Base-by-base conservation (phyloP, 2,329 filamentous ascomycete species). In the Aureobasidium sp. region DNA sequence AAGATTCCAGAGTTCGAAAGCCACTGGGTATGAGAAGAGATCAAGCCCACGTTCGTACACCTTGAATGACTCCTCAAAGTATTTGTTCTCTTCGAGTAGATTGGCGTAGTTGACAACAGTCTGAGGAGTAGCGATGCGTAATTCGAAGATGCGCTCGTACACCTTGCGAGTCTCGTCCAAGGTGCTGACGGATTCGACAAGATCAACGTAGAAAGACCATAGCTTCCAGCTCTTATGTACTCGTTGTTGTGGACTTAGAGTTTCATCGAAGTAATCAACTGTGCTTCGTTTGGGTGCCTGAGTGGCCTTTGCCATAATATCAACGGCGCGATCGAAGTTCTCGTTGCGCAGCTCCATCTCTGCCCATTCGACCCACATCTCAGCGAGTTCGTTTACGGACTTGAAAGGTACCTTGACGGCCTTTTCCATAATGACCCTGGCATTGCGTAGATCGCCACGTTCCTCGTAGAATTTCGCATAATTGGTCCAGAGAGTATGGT, bases 221-320 rank as follows among this genome's bases (percentile, higher is more conserved):
- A 99, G 78, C 74, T 97, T 99, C 94, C 94, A 99, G 72, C 91
- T 96, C 80, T 99, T 99, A 78, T 99, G 94, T 3, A 99, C 90
- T 65, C 95, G 85, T 77, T 97, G 94, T 73, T 99, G 94, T 4
- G 94, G 93, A 1, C 91, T 91, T 7, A 99, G 79, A 0, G 85
- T 91, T 72, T 99, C 95, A 72, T 99, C 94, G 70, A 97, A 99
- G 73, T 97, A 99, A 77, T 99, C 94, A n/a, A 99, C 91, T 2
- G 86, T 95, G n/a, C 93, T 97, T 66, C 91, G 82, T 75, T 97
- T 97, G 0, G 94, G 92, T n/a, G 94, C 90, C 73, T 96, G 92
- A 5, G 94, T 93, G 21, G 94, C 94, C 74, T 96, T 97, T 44
- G 90, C 90, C 92, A 99, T 97, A 72, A 99, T 93, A 64, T 88